A percentile compares a stretch with the other conserved stretches of the same genome.
Evolutionary conservation across 495 filamentous ascomycete species (phyloP).

Genomic region (Zalerion maritima): DNA sequence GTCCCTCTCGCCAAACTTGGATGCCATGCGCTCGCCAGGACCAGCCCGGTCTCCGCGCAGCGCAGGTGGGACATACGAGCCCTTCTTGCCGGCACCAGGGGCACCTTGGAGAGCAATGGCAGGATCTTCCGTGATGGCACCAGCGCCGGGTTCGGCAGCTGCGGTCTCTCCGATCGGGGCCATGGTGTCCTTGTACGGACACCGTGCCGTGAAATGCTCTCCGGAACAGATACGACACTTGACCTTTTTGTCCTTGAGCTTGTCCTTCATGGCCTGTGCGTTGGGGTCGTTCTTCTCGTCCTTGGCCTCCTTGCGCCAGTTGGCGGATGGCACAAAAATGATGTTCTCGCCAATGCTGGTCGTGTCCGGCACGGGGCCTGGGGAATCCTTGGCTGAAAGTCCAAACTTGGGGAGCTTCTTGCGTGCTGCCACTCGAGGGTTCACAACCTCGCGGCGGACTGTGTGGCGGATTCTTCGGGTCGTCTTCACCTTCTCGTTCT

Average conservation of each 20-base stretch:
- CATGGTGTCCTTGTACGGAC: constrained; percentile 55
- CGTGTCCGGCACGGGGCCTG: constrained; percentile 59
- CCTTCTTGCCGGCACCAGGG: constrained; percentile 49
- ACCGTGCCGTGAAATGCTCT: constrained; percentile 95
- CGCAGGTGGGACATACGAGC: constrained; percentile 86
- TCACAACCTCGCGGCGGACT: constrained; percentile 77
- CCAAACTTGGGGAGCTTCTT: constrained; percentile 89
- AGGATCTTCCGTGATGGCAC: constrained; percentile 36
- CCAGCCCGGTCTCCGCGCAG: constrained; percentile 51
- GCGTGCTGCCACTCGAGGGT: constrained; percentile 90
- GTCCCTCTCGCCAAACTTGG: constrained; percentile 82
- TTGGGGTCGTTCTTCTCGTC: constrained; percentile 65
- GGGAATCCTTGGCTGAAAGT: constrained; percentile 49
- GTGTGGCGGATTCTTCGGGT: constrained; percentile 87
- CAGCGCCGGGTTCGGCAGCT: constrained; percentile 36
- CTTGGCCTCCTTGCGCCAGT: constrained; percentile 80
- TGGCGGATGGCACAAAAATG: constrained; percentile 74
- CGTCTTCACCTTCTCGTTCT: constrained; percentile 89
- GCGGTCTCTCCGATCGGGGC: constrained; percentile 39
- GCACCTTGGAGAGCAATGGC: constrained; percentile 22
- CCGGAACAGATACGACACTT: constrained; percentile 98
- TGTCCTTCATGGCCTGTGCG: constrained; percentile 68
- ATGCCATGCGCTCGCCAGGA: constrained; percentile 70
- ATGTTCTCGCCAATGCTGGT: constrained; percentile 96
- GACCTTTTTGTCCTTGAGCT: constrained; percentile 97